A percentile compares a stretch with the other conserved stretches of the same genome.
Evolutionary conservation across 192 early-diverging fungal species (phyloP).

Genomic region (Coemansia asiatica): DNA sequence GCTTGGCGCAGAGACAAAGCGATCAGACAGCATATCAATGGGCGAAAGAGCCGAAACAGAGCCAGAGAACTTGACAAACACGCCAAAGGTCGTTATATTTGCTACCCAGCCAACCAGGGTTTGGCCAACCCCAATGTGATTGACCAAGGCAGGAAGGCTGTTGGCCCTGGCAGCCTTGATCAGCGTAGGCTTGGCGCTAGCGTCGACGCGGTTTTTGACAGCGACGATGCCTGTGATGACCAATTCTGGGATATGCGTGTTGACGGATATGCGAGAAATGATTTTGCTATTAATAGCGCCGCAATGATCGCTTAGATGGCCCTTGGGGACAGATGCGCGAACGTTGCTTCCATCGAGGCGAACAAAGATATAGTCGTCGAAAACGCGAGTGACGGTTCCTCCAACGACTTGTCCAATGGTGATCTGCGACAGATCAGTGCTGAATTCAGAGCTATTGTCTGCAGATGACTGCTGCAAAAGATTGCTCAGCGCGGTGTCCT

Average conservation of each 20-base stretch:
- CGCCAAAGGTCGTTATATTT: constrained; percentile 60
- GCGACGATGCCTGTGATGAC: constrained; percentile 59
- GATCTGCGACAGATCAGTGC: constrained; percentile 36
- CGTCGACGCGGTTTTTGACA: constrained; percentile 50
- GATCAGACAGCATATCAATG: constrained; percentile 61
- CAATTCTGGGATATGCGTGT: constrained; percentile 58
- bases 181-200: constrained; percentile 66
- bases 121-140: constrained; percentile 56
- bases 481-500: constrained; percentile 36
- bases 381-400: constrained; percentile 60
- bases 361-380: constrained; percentile 55
- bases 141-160: constrained; percentile 39
- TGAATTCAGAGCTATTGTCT: constrained; percentile 10
- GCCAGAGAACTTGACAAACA: constrained; percentile 68
- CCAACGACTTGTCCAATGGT: constrained; percentile 52
- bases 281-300: constrained; percentile 31
- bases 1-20: constrained; percentile 59
- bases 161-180: constrained; percentile 59
- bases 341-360: constrained; percentile 61
- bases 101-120: constrained; percentile 68
- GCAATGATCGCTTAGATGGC: constrained; percentile 69
- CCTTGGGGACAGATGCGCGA: constrained; percentile 57
- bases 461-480: constrained; percentile 19
- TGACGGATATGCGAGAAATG: constrained; percentile 18
- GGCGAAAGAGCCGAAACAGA: constrained; percentile 61